Conservation (phyloP, 108 stramenopile species). For the Cylindrotheca closterium region DNA sequence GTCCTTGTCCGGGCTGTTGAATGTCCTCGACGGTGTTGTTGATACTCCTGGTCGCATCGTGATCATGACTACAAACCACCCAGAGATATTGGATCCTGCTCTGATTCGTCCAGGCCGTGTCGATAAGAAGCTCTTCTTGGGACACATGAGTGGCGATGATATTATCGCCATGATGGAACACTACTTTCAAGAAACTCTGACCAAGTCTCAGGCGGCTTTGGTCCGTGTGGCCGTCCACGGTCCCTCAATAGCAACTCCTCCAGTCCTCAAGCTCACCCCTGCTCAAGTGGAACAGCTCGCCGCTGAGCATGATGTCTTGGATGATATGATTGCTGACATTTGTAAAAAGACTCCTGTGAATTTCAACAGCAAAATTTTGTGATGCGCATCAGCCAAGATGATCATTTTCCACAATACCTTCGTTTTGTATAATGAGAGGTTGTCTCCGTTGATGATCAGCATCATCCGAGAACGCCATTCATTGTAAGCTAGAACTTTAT, state of each 20-base stretch:
- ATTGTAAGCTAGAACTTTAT: no score
- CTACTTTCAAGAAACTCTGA: slow-evolving; percentile 53
- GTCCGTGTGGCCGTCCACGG: neutral
- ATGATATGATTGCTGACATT: slow-evolving; percentile 53
- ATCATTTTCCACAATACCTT: no score
- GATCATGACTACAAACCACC: slow-evolving; percentile 83
- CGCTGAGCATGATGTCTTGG: slow-evolving; percentile 42
- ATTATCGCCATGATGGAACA: slow-evolving; percentile 55
- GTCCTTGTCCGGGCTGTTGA: slow-evolving; percentile 63
- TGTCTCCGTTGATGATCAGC: no score
- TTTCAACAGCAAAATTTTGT: no score
- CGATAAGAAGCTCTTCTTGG: slow-evolving; percentile 55
- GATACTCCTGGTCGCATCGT: slow-evolving; percentile 79
- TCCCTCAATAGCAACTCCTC: neutral
- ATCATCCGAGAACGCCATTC: no score
- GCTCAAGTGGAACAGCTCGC: slow-evolving; percentile 53
- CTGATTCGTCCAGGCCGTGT: slow-evolving; percentile 81
- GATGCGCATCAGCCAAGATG: no score
- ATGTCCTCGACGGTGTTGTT: slow-evolving; percentile 82
- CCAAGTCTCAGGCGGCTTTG: neutral
- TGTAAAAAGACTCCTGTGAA: no score
- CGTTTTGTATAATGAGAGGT: no score
- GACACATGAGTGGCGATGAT: slow-evolving; percentile 48
- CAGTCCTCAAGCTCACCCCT: slow-evolving; percentile 29
- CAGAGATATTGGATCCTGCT: slow-evolving; percentile 77